These are phyloP conservation scores for Daldinia caldariorum DNA, from an alignment of 495 filamentous ascomycete species.

Conservation along the genomic window DNA sequence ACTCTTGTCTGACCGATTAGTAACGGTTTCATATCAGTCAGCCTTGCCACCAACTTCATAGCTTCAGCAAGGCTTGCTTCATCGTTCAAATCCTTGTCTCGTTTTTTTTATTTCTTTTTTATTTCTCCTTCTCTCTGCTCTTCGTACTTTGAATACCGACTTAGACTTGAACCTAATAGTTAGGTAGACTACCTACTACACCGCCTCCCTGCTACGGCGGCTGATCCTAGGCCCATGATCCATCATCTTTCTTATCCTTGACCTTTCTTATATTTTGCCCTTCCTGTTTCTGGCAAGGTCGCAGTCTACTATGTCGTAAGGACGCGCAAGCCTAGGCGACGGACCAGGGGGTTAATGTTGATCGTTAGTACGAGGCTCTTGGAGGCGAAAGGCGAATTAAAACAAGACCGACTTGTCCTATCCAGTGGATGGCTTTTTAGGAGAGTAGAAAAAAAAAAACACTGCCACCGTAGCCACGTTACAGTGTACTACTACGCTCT, in stretches of 20 bases:
- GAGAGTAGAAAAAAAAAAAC: slow-evolving; percentile 15
- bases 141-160: not conserved
- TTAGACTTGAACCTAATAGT: too few relatives aligned
- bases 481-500: slow-evolving; percentile 12
- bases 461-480: slow-evolving; percentile 35
- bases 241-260: slow-evolving; percentile 10
- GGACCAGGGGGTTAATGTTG: slow-evolving; percentile 12
- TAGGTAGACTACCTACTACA: slow-evolving; percentile 28
- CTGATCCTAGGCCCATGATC: not conserved
- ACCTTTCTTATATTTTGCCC: slow-evolving; percentile 1
- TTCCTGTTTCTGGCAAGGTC: slow-evolving; percentile 13
- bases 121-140: not conserved
- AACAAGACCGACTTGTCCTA: slow-evolving; percentile 7
- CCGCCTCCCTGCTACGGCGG: slow-evolving; percentile 35
- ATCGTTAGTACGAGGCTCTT: slow-evolving; percentile 21
- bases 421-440: slow-evolving; percentile 4
- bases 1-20: slow-evolving; percentile 14
- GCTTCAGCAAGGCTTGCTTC: slow-evolving; percentile 30
- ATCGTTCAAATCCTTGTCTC: slow-evolving; percentile 18
- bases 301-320: slow-evolving; percentile 31
- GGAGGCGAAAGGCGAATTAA: slow-evolving; percentile 24
- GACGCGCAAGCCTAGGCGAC: slow-evolving; percentile 37
- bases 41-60: slow-evolving; percentile 32
- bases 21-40: slow-evolving; percentile 14
- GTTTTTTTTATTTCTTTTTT: slow-evolving; percentile 9